Base-by-base conservation (phyloP, 2,329 filamentous ascomycete species). In the Trichothecium roseum region DNA sequence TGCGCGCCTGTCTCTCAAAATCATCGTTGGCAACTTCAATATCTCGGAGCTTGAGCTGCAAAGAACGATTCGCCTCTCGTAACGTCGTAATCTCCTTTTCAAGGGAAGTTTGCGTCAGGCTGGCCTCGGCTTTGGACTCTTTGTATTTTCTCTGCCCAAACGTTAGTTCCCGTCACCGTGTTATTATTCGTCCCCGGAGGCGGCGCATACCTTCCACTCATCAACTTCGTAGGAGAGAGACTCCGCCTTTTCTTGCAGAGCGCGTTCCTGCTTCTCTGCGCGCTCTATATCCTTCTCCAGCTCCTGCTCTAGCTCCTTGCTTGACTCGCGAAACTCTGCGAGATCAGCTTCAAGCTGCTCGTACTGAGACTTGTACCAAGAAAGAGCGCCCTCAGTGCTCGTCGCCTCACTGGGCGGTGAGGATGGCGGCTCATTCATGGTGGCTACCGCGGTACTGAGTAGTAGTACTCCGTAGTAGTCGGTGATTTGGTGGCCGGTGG, bases 21-120 rank as follows among this genome's bases (percentile, higher is more conserved):
- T 98, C 91, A 67, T 98, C 91, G 63, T 96, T 98, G 55, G 84
- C 86, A 37, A 98, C 91, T 61, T 98, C 91, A 48, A 89, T 94
- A 57, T 98, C 91, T 46, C 91, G 81, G 39, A 98, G 66, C 59
- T 74, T 84, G 43, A 94, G 68, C 50, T 91, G 83, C 41, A 95
- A 62, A 4, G 81, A 79, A 45, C 91, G 72, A 57, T 87, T 93
- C 33, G 78, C 59, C 45, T 98, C 88, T 52, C 91, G 82, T 49
- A 98, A 70, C 8, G 74, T 81, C 6, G 91, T 98, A 50, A 98
- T 88, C 59, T 98, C 91, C 61, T 95, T 96, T 60, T 98, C 88
- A 36, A 98, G 72, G 4, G 70, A 68, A 52, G 81, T 88, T 54
- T 96, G 91, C 37, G 84, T 87, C 35, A 76, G 64, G 55, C 82